phyloP scores from a whole-genome alignment of 352 stramenopile species.

The Phytophthora macrochlamydospora region DNA sequence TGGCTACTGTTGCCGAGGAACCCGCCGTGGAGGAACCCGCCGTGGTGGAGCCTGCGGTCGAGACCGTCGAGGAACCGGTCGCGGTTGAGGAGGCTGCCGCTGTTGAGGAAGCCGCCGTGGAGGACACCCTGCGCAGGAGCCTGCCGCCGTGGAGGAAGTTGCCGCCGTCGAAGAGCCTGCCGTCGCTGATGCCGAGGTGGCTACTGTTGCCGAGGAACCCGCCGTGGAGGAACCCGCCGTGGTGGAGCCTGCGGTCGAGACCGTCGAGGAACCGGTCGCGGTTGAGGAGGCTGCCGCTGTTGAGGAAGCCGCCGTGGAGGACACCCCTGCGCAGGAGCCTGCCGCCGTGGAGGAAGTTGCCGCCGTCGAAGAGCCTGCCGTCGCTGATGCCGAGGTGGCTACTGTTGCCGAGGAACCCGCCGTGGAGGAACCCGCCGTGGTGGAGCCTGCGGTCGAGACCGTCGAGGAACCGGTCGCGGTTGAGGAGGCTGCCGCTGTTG shows the following conservation, averaged over 20 bases:
- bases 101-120: neutral
- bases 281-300: neutral
- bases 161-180: neutral
- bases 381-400: neutral
- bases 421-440: neutral
- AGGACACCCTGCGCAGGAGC: neutral
- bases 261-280: neutral
- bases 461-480: neutral
- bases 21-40: neutral
- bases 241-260: neutral
- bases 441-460: neutral
- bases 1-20: neutral
- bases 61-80: neutral
- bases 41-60: neutral
- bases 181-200: neutral
- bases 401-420: neutral
- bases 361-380: neutral
- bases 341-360: neutral
- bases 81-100: neutral
- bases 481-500: neutral
- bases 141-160: neutral
- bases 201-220: neutral
- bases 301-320: neutral
- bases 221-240: neutral
- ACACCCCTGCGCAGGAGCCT: neutral